These are phyloP conservation scores for Deuterostichococcus epilithicus DNA, from an alignment of 139 green algal species.

Conservation along the genomic window DNA sequence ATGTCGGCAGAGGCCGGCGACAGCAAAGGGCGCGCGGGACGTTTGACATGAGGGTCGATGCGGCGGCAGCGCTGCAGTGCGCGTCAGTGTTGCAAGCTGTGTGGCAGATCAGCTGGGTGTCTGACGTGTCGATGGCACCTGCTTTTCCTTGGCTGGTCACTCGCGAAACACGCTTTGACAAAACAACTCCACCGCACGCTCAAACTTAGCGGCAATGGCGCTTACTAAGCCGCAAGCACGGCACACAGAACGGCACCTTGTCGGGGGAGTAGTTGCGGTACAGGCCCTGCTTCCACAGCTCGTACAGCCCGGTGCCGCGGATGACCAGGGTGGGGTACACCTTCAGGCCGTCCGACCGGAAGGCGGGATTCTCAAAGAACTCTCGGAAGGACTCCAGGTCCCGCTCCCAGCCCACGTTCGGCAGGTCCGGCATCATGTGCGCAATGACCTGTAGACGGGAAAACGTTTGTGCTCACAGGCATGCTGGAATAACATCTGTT, in stretches of 20 bases:
- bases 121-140: too few species aligned
- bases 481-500: not conserved
- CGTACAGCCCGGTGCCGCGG: conserved; percentile 91
- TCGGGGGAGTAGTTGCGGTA: conserved; percentile 90
- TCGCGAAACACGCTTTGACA: too few species aligned
- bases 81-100: too few species aligned
- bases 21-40: too few species aligned
- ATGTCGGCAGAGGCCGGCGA: too few species aligned
- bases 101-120: too few species aligned
- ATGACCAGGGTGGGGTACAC: conserved; percentile 79
- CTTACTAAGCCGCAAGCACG: too few species aligned
- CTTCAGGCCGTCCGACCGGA: conserved; percentile 91
- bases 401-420: conserved; percentile 94
- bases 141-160: too few species aligned
- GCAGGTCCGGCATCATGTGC: conserved; percentile 99
- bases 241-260: conserved; percentile 22
- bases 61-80: too few species aligned
- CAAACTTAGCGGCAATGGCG: too few species aligned
- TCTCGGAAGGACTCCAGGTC: conserved; percentile 95
- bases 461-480: not conserved
- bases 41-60: too few species aligned
- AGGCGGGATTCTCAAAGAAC: conserved; percentile 97
- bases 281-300: conserved; percentile 95
- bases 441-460: conserved; percentile 67
- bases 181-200: too few species aligned